Percentiles rank a stretch among this genome's conserved stretches.
phyloP scores from a whole-genome alignment of 768 basidiomycete species.

The Collybia mongolica region DNA sequence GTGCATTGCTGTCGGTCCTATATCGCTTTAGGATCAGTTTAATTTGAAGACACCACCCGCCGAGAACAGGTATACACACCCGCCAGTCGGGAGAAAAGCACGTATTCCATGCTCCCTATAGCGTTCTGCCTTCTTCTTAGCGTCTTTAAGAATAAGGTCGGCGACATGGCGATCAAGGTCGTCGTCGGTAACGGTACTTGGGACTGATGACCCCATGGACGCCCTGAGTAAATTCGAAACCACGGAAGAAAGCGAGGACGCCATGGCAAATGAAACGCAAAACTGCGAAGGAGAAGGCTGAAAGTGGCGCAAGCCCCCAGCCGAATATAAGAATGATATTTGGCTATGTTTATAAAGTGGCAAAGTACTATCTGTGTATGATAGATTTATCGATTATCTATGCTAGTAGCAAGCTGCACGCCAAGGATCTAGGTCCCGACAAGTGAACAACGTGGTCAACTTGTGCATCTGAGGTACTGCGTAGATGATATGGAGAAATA shows the following conservation, averaged over 20 bases:
- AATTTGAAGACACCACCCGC: background rate
- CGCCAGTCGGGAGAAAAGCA: slow-evolving; percentile 65
- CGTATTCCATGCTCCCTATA: slow-evolving; percentile 77
- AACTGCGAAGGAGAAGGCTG: no score
- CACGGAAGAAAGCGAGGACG: slow-evolving; percentile 78
- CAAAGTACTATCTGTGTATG: background rate
- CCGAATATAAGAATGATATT: slow-evolving; percentile 7
- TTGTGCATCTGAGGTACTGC: no score
- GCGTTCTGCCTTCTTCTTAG: slow-evolving; percentile 84
- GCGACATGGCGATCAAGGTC: slow-evolving; percentile 93
- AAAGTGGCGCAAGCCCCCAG: background rate
- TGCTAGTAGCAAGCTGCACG: no score
- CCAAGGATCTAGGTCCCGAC: no score
- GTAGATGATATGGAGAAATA: no score
- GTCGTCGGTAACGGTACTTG: slow-evolving; percentile 64
- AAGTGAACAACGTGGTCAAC: no score
- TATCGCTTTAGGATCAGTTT: no score
- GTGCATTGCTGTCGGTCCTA: slow-evolving; percentile 66
- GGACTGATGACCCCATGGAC: slow-evolving; percentile 67
- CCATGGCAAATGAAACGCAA: slow-evolving; percentile 10
- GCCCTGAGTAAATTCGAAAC: slow-evolving; percentile 80
- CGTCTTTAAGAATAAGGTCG: slow-evolving; percentile 88
- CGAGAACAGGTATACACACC: slow-evolving; percentile 31
- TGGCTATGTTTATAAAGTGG: slow-evolving; percentile 15
- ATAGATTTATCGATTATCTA: no score